phyloP scores from a whole-genome alignment of 164 flowering plant species.

The Annona squamosa region DNA sequence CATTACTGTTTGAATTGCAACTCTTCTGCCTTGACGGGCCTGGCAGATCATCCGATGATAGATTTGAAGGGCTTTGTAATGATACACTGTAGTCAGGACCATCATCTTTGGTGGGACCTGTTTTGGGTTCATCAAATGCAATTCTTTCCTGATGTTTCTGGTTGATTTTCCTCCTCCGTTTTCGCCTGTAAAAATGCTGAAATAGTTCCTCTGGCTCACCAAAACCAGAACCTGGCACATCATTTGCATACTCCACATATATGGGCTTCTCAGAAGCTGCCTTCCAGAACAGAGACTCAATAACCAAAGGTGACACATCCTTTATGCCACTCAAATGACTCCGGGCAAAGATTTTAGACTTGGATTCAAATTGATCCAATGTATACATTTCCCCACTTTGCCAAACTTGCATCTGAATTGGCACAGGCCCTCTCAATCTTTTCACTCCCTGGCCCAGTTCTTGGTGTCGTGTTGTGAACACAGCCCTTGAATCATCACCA shows the following conservation, averaged over 20 bases:
- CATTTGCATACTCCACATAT: slow-evolving; percentile 93
- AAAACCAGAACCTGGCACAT: slow-evolving; percentile 95
- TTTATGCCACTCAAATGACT: slow-evolving; percentile 45
- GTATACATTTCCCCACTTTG: slow-evolving; percentile 92
- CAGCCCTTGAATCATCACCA: slow-evolving; percentile 46
- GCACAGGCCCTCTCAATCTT: slow-evolving; percentile 30
- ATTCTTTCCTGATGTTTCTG: slow-evolving; percentile 17
- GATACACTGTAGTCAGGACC: background rate
- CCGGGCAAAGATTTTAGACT: slow-evolving; percentile 72
- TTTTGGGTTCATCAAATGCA: background rate
- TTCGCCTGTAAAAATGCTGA: slow-evolving; percentile 35
- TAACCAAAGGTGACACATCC: slow-evolving; percentile 57
- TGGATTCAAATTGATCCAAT: slow-evolving; percentile 83
- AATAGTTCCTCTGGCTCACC: slow-evolving; percentile 63
- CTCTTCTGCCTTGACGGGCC: slow-evolving; percentile 20
- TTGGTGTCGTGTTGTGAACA: slow-evolving; percentile 90
- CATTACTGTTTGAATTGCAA: slow-evolving; percentile 18
- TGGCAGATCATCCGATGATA: slow-evolving; percentile 19
- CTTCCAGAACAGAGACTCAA: slow-evolving; percentile 89
- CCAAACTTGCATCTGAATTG: slow-evolving; percentile 78
- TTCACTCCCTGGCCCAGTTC: slow-evolving; percentile 68
- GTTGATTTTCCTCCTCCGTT: slow-evolving; percentile 37
- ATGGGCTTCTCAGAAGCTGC: slow-evolving; percentile 78
- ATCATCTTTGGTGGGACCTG: too few relatives aligned
- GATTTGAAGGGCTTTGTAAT: slow-evolving; percentile 13